These are phyloP conservation scores for Candida coquimbonensis DNA, from an alignment of 805 yeast species.

Conservation along the genomic window DNA sequence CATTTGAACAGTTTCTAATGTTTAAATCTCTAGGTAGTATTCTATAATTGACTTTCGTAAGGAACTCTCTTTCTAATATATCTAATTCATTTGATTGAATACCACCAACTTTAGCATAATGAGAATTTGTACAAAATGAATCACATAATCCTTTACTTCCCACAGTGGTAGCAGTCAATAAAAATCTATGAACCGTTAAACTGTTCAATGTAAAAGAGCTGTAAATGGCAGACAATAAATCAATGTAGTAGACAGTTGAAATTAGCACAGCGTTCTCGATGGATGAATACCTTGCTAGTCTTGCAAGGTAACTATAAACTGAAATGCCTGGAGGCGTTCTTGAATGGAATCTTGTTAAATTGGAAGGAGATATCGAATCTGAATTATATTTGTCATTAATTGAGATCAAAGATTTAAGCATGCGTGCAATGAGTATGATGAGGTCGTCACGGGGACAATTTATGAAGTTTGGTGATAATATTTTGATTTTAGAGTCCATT, in stretches of 20 bases:
- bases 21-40: slow-evolving; percentile 50
- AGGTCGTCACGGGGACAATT: slow-evolving; percentile 66
- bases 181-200: slow-evolving; percentile 86
- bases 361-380: slow-evolving; percentile 27
- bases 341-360: slow-evolving; percentile 86
- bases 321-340: slow-evolving; percentile 88
- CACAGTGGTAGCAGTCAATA: slow-evolving; percentile 83
- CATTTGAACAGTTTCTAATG: slow-evolving; percentile 32
- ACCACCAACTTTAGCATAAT: slow-evolving; percentile 96
- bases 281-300: slow-evolving; percentile 78
- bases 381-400: slow-evolving; percentile 55
- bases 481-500: neutral
- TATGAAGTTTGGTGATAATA: slow-evolving; percentile 38
- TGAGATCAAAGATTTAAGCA: slow-evolving; percentile 68
- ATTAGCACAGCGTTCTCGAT: slow-evolving; percentile 78
- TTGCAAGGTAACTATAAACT: slow-evolving; percentile 63
- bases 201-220: slow-evolving; percentile 80
- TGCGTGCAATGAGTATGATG: slow-evolving; percentile 64
- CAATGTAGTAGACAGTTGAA: slow-evolving; percentile 85
- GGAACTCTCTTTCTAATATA: slow-evolving; percentile 81
- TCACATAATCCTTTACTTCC: slow-evolving; percentile 91
- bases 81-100: slow-evolving; percentile 77
- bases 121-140: slow-evolving; percentile 86
- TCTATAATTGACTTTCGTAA: slow-evolving; percentile 71
- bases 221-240: slow-evolving; percentile 69